These are phyloP conservation scores for Elasticomyces elasticus DNA, from an alignment of 495 filamentous ascomycete genomes.

Conservation along the genomic window DNA sequence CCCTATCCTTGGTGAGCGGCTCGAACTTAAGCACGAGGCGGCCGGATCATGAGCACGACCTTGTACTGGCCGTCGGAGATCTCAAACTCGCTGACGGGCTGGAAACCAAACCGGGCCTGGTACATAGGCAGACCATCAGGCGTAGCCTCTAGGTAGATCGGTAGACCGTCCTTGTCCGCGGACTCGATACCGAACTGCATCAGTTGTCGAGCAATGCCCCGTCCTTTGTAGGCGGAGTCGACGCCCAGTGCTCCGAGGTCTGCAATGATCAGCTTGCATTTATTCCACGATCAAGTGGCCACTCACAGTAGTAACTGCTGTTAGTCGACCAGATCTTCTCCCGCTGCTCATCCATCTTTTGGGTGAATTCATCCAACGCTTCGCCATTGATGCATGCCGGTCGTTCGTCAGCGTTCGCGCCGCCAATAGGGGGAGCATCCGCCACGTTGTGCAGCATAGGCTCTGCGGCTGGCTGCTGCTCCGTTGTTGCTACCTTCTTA, in stretches of 20 bases:
- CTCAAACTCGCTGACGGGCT: background rate
- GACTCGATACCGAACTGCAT: background rate
- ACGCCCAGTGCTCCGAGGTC: background rate
- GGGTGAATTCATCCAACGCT: background rate
- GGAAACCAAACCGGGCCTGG: conserved; percentile 1
- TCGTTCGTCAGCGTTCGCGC: background rate
- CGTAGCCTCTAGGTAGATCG: conserved; percentile 1
- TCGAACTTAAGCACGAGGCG: no score
- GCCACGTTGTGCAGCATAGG: background rate
- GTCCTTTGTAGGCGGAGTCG: background rate
- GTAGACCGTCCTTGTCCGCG: background rate
- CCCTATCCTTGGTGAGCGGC: conserved; percentile 18
- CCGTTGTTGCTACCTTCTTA: background rate
- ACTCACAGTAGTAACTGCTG: background rate
- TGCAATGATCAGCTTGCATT: background rate
- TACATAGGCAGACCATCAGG: background rate
- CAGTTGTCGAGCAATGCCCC: background rate
- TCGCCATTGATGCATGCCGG: background rate
- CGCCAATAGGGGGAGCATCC: background rate
- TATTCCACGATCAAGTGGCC: no score
- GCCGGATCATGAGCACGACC: background rate
- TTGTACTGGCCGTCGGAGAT: background rate
- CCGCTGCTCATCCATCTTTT: background rate
- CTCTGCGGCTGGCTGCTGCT: background rate
- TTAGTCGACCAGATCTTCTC: background rate